These are phyloP conservation scores for Fusarium pseudonygamai DNA, from an alignment of 2,329 filamentous ascomycete genomes.

Conservation along the genomic window DNA sequence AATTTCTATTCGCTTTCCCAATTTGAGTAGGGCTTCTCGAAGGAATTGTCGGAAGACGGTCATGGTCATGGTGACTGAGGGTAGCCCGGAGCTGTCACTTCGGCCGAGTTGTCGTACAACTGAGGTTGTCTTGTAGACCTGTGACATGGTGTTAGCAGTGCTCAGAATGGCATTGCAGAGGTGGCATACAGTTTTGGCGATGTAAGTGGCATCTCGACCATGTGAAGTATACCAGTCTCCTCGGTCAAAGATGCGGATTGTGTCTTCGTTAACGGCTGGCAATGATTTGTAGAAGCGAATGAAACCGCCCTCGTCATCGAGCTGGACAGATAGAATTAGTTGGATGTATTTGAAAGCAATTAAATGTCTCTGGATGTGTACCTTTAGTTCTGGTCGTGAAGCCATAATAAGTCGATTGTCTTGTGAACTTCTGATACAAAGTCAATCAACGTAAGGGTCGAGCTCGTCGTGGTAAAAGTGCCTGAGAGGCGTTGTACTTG, in stretches of 20 bases:
- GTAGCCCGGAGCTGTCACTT: slow-evolving; percentile 82
- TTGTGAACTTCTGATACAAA: slow-evolving; percentile 9
- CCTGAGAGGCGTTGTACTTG: slow-evolving; percentile 24
- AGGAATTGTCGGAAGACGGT: slow-evolving; percentile 97
- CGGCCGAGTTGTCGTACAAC: slow-evolving; percentile 90
- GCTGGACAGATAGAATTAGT: slow-evolving; percentile 57
- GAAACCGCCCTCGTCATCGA: slow-evolving; percentile 97
- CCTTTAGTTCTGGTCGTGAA: slow-evolving; percentile 77
- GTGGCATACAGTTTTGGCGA: slow-evolving; percentile 73
- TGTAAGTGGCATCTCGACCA: slow-evolving; percentile 83
- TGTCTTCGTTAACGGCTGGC: slow-evolving; percentile 73
- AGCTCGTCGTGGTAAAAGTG: slow-evolving; percentile 5
- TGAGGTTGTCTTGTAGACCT: slow-evolving; percentile 98
- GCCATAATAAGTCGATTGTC: slow-evolving; percentile 62
- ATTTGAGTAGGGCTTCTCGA: slow-evolving; percentile 88
- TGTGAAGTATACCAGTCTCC: slow-evolving; percentile 97
- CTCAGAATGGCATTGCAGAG: background rate
- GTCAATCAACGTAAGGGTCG: slow-evolving; percentile 3
- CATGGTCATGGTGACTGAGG: slow-evolving; percentile 93
- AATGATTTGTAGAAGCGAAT: slow-evolving; percentile 96
- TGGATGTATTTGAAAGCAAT: background rate
- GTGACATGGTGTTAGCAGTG: slow-evolving; percentile 7
- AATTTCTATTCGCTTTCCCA: slow-evolving; percentile 92
- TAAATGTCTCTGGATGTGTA: slow-evolving; percentile 42
- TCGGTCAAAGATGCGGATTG: slow-evolving; percentile 90